Evolutionary conservation across 2,329 filamentous ascomycete species (phyloP), one percentile per base, ranked within the genome.

Genomic region (Fusarium scirpi): DNA sequence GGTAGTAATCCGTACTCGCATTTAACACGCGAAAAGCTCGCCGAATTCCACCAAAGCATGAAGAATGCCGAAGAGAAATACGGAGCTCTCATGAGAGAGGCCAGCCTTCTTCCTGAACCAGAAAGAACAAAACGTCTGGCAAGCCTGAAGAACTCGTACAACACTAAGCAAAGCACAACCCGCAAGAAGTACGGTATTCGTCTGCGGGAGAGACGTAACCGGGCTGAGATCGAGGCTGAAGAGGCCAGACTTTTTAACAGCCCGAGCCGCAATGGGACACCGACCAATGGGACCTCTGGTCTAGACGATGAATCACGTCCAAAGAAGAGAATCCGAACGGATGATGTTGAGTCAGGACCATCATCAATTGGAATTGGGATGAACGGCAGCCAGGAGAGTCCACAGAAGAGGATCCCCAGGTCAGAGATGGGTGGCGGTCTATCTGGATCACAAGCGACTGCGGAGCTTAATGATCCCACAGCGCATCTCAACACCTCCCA

Each of bases 101-200:
- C 83, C 1, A 78, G 81, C 60, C 22, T 41, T 5, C 78, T 85
- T 12, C 58, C 73, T 0, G 80, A 84, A 40, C 76, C 78, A 3
- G 70, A 77, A 61, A 44, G 75, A 73, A 66, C 78, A 73, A 52
- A 79, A 68, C 62, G 67, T 48, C 54, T 87, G 0, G 80, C 81
- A 0, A 82, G 79, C 12, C 70, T 88, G 2, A 83, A 83, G 43
- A 89, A 88, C 67, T 82, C 82, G 5, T 87, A 85, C 69, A 84
- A 84, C 45, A 87, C 85, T 5, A 87, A 86, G 60, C 86, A 87
- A 74, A 87, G 85, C 56, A 81, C 82, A n/a, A 85, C 87, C 5
- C 83, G 87, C 15, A 89, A 87, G 74, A 87, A 84, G 64, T 89
- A 85, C 64, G 87, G 87, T n/a, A 85, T 89, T 32, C 82, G 82